phyloP scores from a whole-genome alignment of 306 rosid species.

The Dicorynia guianensis region DNA sequence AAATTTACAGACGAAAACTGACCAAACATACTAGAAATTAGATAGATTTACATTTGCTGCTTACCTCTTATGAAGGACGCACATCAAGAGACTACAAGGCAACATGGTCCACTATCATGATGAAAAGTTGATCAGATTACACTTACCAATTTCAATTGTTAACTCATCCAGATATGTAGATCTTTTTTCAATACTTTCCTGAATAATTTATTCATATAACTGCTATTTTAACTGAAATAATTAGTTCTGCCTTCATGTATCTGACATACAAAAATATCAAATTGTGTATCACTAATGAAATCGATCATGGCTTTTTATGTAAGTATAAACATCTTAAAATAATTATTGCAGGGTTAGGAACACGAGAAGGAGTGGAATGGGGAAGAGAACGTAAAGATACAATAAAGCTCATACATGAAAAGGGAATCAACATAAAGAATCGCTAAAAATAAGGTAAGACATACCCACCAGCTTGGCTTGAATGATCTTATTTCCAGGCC shows the following conservation, averaged over 20 bases:
- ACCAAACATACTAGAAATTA: neutral
- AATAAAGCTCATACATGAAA: conserved; percentile 5
- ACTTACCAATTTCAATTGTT: too few species aligned
- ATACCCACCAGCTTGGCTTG: conserved; percentile 93
- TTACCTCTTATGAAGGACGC: too few species aligned
- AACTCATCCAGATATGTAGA: too few species aligned
- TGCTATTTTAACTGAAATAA: too few species aligned
- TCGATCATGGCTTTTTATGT: neutral
- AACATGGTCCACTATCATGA: too few species aligned
- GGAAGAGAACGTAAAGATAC: conserved; percentile 12
- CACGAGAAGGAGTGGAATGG: neutral
- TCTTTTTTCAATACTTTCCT: too few species aligned
- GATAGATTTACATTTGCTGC: too few species aligned
- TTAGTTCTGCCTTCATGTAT: too few species aligned
- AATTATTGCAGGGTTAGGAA: neutral
- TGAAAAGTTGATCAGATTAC: too few species aligned
- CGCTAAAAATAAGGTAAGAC: conserved; percentile 55
- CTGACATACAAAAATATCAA: neutral
- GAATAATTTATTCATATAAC: too few species aligned
- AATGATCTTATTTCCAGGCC: conserved; percentile 40
- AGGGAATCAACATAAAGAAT: neutral
- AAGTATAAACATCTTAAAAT: neutral
- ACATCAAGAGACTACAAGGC: too few species aligned
- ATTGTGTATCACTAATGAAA: neutral
- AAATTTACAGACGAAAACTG: too few species aligned